Evolutionary conservation across 2,329 filamentous ascomycete genomes (phyloP).

Genomic region (Chlorencoelia australis): DNA sequence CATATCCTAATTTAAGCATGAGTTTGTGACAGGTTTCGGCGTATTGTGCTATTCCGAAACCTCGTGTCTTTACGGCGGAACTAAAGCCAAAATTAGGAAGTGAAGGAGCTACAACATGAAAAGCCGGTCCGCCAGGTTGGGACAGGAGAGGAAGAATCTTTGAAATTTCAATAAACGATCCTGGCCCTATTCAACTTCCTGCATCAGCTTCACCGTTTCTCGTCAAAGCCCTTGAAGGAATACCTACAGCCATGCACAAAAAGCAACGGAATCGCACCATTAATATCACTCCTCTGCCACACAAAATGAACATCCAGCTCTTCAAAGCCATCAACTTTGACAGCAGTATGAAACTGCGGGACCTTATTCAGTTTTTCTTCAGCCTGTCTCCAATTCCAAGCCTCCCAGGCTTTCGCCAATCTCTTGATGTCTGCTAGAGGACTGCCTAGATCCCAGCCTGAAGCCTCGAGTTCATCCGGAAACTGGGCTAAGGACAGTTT

Average conservation of each 20-base stretch:
- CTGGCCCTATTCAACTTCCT: constrained; percentile 8
- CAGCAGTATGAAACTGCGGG: constrained; percentile 45
- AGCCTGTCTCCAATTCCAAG: constrained; percentile 51
- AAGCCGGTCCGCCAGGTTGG: constrained; percentile 9
- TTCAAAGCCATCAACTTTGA: constrained; percentile 49
- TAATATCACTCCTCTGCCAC: constrained; percentile 40
- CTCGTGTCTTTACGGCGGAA: constrained; percentile 26
- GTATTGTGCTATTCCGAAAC: constrained; percentile 50
- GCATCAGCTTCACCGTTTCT: background rate
- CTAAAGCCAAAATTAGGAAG: constrained; percentile 44
- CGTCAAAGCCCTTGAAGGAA: background rate
- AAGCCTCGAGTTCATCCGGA: constrained; percentile 44
- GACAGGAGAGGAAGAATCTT: constrained; percentile 13
- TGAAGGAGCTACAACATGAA: constrained; percentile 41
- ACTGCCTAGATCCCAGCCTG: constrained; percentile 47
- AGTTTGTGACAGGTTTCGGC: constrained; percentile 55
- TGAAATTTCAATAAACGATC: constrained; percentile 9
- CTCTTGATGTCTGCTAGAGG: constrained; percentile 50
- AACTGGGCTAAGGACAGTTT: constrained; percentile 45
- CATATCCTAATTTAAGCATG: constrained; percentile 57
- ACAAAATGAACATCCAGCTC: constrained; percentile 54
- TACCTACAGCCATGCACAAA: constrained; percentile 48
- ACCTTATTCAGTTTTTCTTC: constrained; percentile 48
- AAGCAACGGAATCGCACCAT: constrained; percentile 46
- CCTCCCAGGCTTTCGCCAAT: constrained; percentile 46